Evolutionary conservation across 2,329 filamentous ascomycete species (phyloP).

Genomic region (Botrytis squamosa): DNA sequence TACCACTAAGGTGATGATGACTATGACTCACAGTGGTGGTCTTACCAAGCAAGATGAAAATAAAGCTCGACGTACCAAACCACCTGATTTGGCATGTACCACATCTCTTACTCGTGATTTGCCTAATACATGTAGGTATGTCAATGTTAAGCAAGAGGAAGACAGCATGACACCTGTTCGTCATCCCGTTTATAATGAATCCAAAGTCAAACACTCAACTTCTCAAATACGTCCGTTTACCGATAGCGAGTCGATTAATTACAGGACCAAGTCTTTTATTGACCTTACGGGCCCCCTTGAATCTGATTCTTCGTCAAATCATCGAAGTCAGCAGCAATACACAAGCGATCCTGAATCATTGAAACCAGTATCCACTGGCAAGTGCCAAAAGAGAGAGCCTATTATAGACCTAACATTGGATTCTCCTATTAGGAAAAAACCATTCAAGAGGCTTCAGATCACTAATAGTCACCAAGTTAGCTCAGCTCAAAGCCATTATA

Average conservation of each 20-base stretch:
- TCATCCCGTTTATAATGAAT: not conserved
- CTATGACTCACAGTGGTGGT: not conserved
- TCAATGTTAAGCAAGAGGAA: not conserved
- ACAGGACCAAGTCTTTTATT: not conserved
- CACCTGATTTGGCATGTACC: not conserved
- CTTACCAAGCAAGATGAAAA: not conserved
- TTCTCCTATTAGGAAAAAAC: not conserved
- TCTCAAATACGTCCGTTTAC: not conserved
- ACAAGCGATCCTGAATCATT: not conserved
- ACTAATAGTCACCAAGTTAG: not conserved
- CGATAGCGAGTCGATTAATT: not conserved
- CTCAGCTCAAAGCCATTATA: not conserved
- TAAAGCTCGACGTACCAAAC: not conserved
- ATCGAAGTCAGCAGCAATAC: not conserved
- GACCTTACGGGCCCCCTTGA: not conserved
- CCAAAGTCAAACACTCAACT: not conserved
- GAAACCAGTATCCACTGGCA: not conserved
- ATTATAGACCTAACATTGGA: not conserved
- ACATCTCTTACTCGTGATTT: not conserved
- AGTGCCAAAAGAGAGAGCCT: not conserved
- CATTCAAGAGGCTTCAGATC: not conserved
- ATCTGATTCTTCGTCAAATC: not conserved
- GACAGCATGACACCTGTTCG: not conserved
- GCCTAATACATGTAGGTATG: not conserved
- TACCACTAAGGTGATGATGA: too few species aligned